phyloP scores from a whole-genome alignment of 2,329 filamentous ascomycete genomes.

The Fusarium camptoceras region DNA sequence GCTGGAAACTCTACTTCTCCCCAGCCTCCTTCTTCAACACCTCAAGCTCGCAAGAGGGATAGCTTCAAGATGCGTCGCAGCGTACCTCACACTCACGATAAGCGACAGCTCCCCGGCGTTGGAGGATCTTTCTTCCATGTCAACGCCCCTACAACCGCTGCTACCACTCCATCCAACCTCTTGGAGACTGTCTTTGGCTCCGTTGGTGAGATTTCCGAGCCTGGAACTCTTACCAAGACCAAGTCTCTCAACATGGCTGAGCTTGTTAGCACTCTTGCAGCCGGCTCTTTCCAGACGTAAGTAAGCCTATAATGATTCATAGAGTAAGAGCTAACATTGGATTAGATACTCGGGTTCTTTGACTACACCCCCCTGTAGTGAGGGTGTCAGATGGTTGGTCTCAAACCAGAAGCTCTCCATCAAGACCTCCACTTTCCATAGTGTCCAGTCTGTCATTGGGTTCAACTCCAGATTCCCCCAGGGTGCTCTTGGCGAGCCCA shows the following conservation, averaged over 20 bases:
- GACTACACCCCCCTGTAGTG: conserved; percentile 71
- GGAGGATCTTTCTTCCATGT: conserved; percentile 20
- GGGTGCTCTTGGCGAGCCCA: conserved; percentile 24
- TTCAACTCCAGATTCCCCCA: conserved; percentile 32
- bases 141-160: conserved; percentile 2
- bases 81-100: background rate
- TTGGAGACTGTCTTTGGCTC: conserved; percentile 53
- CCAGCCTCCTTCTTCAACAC: background rate
- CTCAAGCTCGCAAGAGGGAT: conserved; percentile 7
- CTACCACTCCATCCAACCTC: conserved; percentile 42
- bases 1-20: conserved; percentile 13
- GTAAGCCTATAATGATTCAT: background rate
- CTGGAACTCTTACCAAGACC: conserved; percentile 55
- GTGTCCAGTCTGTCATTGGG: conserved; percentile 23
- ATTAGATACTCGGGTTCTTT: conserved; percentile 65
- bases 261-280: conserved; percentile 50
- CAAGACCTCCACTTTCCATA: conserved; percentile 48
- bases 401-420: conserved; percentile 61
- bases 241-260: conserved; percentile 57
- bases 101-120: conserved; percentile 25
- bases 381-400: conserved; percentile 67
- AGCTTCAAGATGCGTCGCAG: conserved; percentile 15
- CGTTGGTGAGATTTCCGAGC: conserved; percentile 50
- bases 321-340: background rate
- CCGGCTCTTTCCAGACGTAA: conserved; percentile 49